A percentile compares a stretch with the other conserved stretches of the same genome.
Evolutionary conservation across 805 yeast genomes (phyloP).

Genomic region (Huiozyma naganishii): DNA sequence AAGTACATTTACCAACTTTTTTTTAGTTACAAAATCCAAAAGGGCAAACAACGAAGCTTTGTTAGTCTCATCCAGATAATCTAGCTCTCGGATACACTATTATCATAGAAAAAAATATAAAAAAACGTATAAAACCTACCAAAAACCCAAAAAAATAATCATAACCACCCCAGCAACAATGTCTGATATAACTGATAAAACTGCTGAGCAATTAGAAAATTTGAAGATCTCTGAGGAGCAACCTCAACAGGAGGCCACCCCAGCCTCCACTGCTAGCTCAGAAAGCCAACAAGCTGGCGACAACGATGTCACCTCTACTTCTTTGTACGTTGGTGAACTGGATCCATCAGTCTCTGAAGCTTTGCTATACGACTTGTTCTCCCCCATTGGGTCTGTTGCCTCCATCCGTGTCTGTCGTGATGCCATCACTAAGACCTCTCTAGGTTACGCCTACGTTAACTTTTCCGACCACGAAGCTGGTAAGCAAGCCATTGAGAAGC

Average conservation of each 20-base stretch:
- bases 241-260: slow-evolving; percentile 20
- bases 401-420: slow-evolving; percentile 98
- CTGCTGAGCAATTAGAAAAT: slow-evolving; percentile 29
- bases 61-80: background rate
- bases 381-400: slow-evolving; percentile 88
- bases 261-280: slow-evolving; percentile 15
- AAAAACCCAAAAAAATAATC: slow-evolving; percentile 12
- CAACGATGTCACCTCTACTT: slow-evolving; percentile 54
- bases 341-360: slow-evolving; percentile 92
- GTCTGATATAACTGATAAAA: slow-evolving; percentile 30
- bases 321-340: slow-evolving; percentile 95
- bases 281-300: slow-evolving; percentile 14
- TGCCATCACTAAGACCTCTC: slow-evolving; percentile 90
- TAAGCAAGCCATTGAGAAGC: slow-evolving; percentile 85
- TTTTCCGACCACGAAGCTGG: slow-evolving; percentile 84
- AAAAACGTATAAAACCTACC: slow-evolving; percentile 14
- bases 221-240: slow-evolving; percentile 26
- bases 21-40: background rate
- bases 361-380: slow-evolving; percentile 84
- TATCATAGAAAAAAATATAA: slow-evolving; percentile 1
- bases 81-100: background rate
- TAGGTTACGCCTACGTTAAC: slow-evolving; percentile 98
- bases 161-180: slow-evolving; percentile 7
- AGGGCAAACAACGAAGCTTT: background rate
- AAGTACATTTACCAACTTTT: slow-evolving; percentile 9